Evolutionary conservation across 176 grass and related monocot species (phyloP), one percentile per base, ranked within the genome.

Genomic region (Saccharum spontaneum): DNA sequence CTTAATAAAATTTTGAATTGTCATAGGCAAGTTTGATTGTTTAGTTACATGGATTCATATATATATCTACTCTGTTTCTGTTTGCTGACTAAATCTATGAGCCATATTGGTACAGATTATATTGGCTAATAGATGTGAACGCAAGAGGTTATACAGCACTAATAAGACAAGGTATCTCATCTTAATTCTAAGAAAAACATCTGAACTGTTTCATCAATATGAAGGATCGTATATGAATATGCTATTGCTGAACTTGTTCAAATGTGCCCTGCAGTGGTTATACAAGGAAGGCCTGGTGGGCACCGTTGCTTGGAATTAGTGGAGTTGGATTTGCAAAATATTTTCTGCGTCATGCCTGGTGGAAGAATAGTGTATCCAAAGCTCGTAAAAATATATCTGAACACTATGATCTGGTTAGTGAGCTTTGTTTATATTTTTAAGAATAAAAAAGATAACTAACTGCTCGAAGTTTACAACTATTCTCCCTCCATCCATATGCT

Each of bases 391-490:
- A 97, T 71, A 91, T 97, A 18, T 97, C 95, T 79, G 49, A 84
- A 44, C 95, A 97, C 79, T 97, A 97, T 66, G 94, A 97, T 92
- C 80, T 97, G 90, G 92, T 94, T 40, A 85, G 81, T 44, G 8
- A 43, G 8, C 3, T 23, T 34, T 50, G 17, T 37, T 81, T 14
- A n/a, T 7, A 20, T 46, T 13, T 50, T 33, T 33, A 16, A 10
- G 4, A 33, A 2, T 14, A 52, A 50, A 17, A 11, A 48, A 74
- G 3, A 31, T 74, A 18, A 31, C 43, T 44, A 24, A 71, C 10
- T 71, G 4, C 38, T 44, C 0, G 3, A 38, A 2, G 10, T 69
- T 36, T 39, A 52, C 33, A 3, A 8, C 28, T 80, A 68, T 22
- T 20, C 5, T 54, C 1, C 16, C 1, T 26, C 1, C 12, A 28